Percentiles rank a stretch among this genome's conserved stretches.
These are phyloP conservation scores for Adansonia grandidieri DNA, from an alignment of 441 rosid species.

Conservation along the genomic window DNA sequence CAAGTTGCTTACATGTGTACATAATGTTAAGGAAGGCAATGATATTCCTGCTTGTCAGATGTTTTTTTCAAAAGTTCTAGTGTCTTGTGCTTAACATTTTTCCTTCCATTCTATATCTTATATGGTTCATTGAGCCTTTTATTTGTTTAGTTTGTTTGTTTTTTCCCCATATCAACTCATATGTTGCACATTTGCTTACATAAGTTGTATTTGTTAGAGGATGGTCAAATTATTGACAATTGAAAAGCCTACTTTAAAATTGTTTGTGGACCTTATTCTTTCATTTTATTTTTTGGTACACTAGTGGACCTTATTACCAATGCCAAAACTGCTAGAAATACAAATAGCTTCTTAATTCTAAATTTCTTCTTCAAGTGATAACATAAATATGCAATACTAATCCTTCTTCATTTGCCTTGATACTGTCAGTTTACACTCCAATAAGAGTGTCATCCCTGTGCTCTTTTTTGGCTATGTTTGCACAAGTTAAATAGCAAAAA, in stretches of 20 bases:
- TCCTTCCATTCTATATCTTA: neutral
- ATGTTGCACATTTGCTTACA: neutral
- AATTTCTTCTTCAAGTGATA: neutral
- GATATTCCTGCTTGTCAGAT: slow-evolving; percentile 5
- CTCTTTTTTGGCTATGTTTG: neutral
- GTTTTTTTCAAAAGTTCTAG: neutral
- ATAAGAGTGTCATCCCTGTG: neutral
- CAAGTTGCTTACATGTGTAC: neutral
- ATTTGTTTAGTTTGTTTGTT: neutral
- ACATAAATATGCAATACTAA: neutral
- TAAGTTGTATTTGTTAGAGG: neutral
- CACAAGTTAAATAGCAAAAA: neutral
- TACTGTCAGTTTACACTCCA: neutral
- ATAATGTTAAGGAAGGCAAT: neutral
- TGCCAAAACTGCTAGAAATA: neutral
- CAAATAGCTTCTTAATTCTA: neutral
- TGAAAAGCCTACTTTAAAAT: neutral
- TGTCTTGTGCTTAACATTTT: neutral
- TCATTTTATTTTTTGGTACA: neutral
- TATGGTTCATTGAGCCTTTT: neutral
- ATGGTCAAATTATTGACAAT: neutral
- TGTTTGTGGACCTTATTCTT: neutral
- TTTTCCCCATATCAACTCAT: neutral
- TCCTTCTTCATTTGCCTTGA: neutral
- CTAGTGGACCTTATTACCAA: neutral